These are phyloP conservation scores for Fusarium neocosmosporiellum DNA, from an alignment of 2,329 filamentous ascomycete genomes.

Conservation along the genomic window DNA sequence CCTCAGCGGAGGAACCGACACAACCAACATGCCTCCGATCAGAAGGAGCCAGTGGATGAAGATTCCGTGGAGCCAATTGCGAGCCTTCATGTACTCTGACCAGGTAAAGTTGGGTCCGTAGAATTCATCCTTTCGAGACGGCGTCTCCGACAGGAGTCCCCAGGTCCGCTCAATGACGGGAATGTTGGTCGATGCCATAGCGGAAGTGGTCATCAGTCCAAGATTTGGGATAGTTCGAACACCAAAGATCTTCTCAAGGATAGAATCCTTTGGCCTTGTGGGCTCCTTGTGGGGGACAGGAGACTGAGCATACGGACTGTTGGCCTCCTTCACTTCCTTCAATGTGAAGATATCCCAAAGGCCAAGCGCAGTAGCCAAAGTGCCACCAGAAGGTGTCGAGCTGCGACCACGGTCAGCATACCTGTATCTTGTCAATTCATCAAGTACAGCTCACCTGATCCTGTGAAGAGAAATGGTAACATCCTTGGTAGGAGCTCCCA, in stretches of 20 bases:
- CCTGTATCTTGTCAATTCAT: neutral
- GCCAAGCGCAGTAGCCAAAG: conserved; percentile 73
- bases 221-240: conserved; percentile 61
- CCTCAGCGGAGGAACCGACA: conserved; percentile 58
- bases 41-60: conserved; percentile 61
- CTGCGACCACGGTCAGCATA: conserved; percentile 28
- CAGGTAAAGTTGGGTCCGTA: conserved; percentile 74
- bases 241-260: conserved; percentile 62
- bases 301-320: conserved; percentile 66
- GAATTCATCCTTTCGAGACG: conserved; percentile 56
- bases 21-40: conserved; percentile 57
- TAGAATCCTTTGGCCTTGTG: conserved; percentile 39
- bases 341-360: conserved; percentile 65
- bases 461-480: conserved; percentile 63
- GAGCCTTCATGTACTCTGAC: conserved; percentile 63
- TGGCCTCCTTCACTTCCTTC: conserved; percentile 58
- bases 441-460: conserved; percentile 48
- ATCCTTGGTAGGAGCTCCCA: conserved; percentile 63
- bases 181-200: conserved; percentile 61
- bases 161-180: conserved; percentile 70
- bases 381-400: conserved; percentile 69
- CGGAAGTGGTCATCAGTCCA: conserved; percentile 66
- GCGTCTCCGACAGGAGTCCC: conserved; percentile 65
- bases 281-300: conserved; percentile 61
- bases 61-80: conserved; percentile 62